These are phyloP conservation scores for Gnomoniopsis smithogilvyi DNA, from an alignment of 2,329 filamentous ascomycete genomes.

Conservation along the genomic window DNA sequence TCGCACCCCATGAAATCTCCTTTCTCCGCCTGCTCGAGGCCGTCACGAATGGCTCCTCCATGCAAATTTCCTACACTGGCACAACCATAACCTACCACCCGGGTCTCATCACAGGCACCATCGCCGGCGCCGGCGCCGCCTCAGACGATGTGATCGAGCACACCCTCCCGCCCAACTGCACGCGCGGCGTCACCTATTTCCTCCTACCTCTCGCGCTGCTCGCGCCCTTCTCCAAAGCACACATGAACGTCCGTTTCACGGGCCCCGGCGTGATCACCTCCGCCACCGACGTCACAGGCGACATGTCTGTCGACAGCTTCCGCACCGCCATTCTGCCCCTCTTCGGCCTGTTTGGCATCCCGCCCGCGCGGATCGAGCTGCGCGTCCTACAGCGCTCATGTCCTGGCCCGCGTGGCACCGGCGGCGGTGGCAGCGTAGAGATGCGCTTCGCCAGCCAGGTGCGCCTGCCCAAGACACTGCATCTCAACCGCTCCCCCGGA, in stretches of 20 bases:
- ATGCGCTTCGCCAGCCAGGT: constrained; percentile 92
- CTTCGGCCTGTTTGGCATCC: constrained; percentile 86
- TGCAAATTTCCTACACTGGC: constrained; percentile 95
- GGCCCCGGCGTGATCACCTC: constrained; percentile 92
- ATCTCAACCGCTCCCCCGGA: constrained; percentile 77
- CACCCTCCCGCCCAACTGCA: constrained; percentile 72
- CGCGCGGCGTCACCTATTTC: constrained; percentile 86
- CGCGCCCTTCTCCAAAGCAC: constrained; percentile 88
- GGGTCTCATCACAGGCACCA: constrained; percentile 84
- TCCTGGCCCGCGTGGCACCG: constrained; percentile 68
- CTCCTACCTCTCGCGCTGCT: constrained; percentile 84
- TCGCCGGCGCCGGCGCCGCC: constrained; percentile 69
- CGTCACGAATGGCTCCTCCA: constrained; percentile 89
- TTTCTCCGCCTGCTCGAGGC: constrained; percentile 92
- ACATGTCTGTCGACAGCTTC: constrained; percentile 90
- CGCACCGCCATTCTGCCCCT: constrained; percentile 88
- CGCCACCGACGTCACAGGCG: constrained; percentile 70
- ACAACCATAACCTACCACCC: constrained; percentile 91
- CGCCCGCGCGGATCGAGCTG: constrained; percentile 75
- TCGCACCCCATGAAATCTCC: constrained; percentile 89
- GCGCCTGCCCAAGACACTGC: constrained; percentile 87
- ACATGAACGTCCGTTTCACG: constrained; percentile 85
- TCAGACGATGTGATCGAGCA: constrained; percentile 76
- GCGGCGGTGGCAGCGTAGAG: constrained; percentile 90
- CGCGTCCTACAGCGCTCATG: constrained; percentile 78